Evolutionary conservation across 2,329 filamentous ascomycete genomes (phyloP).

Genomic region (Beauveria scarabaeidicola): DNA sequence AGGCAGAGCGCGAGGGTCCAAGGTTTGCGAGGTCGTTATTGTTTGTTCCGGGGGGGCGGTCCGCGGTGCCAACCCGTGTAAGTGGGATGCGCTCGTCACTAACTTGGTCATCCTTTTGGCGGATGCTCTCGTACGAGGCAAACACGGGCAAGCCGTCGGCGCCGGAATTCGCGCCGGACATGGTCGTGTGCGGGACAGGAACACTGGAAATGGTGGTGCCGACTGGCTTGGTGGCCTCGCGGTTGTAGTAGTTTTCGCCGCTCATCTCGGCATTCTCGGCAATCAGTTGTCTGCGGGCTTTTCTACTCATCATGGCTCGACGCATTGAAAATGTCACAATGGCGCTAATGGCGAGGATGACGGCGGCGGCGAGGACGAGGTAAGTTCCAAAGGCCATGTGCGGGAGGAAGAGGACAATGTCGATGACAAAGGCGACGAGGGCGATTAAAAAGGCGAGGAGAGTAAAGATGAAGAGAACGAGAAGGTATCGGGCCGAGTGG

Average conservation of each 20-base stretch:
- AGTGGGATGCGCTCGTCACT: slow-evolving; percentile 66
- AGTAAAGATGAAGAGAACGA: slow-evolving; percentile 76
- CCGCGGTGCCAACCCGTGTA: slow-evolving; percentile 55
- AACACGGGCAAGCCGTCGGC: slow-evolving; percentile 44
- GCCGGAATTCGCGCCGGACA: slow-evolving; percentile 45
- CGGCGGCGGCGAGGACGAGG: slow-evolving; percentile 81
- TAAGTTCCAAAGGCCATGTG: slow-evolving; percentile 92
- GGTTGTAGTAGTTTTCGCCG: slow-evolving; percentile 81
- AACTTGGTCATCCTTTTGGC: slow-evolving; percentile 50
- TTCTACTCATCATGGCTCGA: slow-evolving; percentile 79
- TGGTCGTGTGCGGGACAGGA: slow-evolving; percentile 50
- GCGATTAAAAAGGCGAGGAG: slow-evolving; percentile 78
- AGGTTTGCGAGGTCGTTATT: slow-evolving; percentile 31
- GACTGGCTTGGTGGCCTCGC: slow-evolving; percentile 47
- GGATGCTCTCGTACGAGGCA: slow-evolving; percentile 56
- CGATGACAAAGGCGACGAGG: slow-evolving; percentile 81
- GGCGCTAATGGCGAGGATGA: slow-evolving; percentile 71
- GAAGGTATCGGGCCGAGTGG: slow-evolving; percentile 82
- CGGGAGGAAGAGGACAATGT: slow-evolving; percentile 89
- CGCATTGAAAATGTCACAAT: slow-evolving; percentile 93
- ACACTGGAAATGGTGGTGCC: slow-evolving; percentile 34
- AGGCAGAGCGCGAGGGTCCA: slow-evolving; percentile 31
- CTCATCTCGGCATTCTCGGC: slow-evolving; percentile 96
- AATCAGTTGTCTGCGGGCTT: slow-evolving; percentile 86
- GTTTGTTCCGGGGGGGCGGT: slow-evolving; percentile 42